Base-by-base conservation (phyloP, 1,284 basidiomycete species). In the Entoloma clypeatum region DNA sequence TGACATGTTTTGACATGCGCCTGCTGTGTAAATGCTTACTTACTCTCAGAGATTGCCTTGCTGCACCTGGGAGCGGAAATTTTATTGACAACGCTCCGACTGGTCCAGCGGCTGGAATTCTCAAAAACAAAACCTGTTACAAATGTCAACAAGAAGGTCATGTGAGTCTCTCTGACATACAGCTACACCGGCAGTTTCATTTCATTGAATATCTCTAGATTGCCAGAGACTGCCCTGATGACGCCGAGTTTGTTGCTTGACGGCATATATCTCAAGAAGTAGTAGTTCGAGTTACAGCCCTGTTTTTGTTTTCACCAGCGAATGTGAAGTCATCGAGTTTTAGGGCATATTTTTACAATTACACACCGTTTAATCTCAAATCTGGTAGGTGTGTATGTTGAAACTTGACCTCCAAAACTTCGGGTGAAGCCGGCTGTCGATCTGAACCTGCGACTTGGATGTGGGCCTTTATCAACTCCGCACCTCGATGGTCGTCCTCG, bases 121-220 rank as follows among this genome's bases (percentile, higher is more conserved):
- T 66, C 62, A 85, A 77, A 64, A 77, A 62, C 53, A 89, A 86
- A 68, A 86, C 81, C 31, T 92, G 88, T 61, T 91, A 87, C 67
- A 88, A 86, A 59, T 92, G 88, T 57, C 82, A 87, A 57, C 78
- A 83, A 60, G 82, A 86, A 61, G 87, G 88, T 49, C 88, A 91
- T 70, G 87, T 91, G 47, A 47, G 58, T 51, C 24, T 39, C 11
- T 17, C 32, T 21, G 14, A 3, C n/a, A 14, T 22, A 5, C 6
- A 27, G 18, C 26, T 14, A 25, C 37, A 39, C 6, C 9, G 14
- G 30, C 22, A 7, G 32, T 16, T 30, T 37, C 29, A 45, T 29
- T 34, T 38, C 38, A 38, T 28, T 35, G 19, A 36, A 13, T 21
- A 32, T 22, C 39, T 29, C 19, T 50, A 89, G 85, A 86, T 89